Conservation (phyloP, 2,329 filamentous ascomycete genomes). For the Claviceps lovelessii region DNA sequence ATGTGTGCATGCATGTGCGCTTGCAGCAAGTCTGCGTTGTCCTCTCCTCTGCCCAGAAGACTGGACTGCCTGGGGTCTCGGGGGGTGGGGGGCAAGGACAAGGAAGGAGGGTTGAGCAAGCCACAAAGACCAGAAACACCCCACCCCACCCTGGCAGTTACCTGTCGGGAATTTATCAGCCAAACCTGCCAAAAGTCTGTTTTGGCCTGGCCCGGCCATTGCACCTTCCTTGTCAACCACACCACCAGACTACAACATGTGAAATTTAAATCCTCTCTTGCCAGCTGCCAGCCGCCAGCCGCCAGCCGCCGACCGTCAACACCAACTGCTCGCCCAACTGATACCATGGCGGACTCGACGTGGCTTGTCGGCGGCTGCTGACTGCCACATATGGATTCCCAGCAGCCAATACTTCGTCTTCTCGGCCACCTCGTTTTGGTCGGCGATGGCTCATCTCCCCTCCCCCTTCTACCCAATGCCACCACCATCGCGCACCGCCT, state of each 20-base stretch:
- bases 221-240: background rate
- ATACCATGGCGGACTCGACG: background rate
- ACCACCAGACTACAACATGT: background rate
- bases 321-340: background rate
- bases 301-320: background rate
- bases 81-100: background rate
- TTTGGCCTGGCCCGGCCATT: background rate
- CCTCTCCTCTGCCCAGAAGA: background rate
- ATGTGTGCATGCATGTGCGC: background rate
- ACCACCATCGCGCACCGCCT: background rate
- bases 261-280: background rate
- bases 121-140: background rate
- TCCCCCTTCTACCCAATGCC: background rate
- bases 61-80: background rate
- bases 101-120: background rate
- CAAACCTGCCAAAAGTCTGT: background rate
- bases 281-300: background rate
- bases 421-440: background rate
- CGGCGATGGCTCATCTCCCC: background rate
- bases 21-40: background rate
- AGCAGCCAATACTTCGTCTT: background rate
- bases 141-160: background rate
- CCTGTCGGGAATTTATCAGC: background rate
- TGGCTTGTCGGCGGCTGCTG: conserved; percentile 1
- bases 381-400: background rate